Evolutionary conservation across 2,329 filamentous ascomycete genomes (phyloP), one percentile per base, ranked within the genome.

Genomic region (Aspergillus sp.): DNA sequence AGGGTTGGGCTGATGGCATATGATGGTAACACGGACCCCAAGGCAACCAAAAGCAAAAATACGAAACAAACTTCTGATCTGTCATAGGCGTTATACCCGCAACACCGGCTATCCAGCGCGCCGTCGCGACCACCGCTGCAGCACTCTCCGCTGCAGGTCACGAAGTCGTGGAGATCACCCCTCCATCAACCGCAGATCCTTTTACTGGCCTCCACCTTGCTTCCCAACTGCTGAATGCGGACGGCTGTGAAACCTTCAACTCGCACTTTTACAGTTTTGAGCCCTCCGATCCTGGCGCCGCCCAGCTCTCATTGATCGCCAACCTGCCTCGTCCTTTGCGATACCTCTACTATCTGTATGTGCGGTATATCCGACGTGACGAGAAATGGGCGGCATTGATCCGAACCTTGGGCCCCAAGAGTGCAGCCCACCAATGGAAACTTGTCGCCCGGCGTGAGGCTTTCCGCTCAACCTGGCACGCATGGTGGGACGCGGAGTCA

Each of bases 291-390:
- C 76, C 83, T 0, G 93, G 93, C 15, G 91, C 90, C 2, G 81
- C 81, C 23, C 88, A 93, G 71, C 87, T 97, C 79, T 81, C 84
- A 53, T 85, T 82, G 65, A 87, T 93, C 70, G 91, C 92, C 79
- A 81, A 79, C 43, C 82, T 96, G 14, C 89, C 91, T 14, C 79
- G 86, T 6, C 85, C 89, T 4, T 69, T 96, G 64, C 91, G 91
- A 71, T 96, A 89, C 72, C 68, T 95, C n/a, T 91, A 96, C 78
- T 95, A 92, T 71, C 84, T 92, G 6, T 97, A 90, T 83, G 88
- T 95, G n/a, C 89, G 88, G 68, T 96, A 96, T 72, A 79, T 97
- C 61, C 85, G 87, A 54, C 78, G 86, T 11, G 92, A 97, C 71
- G 73, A 79, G 1, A 76, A 93, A 49, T 96, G 91, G 90, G 91